Evolutionary conservation across 2,329 filamentous ascomycete genomes (phyloP).

Genomic region (Colletotrichum sp.): DNA sequence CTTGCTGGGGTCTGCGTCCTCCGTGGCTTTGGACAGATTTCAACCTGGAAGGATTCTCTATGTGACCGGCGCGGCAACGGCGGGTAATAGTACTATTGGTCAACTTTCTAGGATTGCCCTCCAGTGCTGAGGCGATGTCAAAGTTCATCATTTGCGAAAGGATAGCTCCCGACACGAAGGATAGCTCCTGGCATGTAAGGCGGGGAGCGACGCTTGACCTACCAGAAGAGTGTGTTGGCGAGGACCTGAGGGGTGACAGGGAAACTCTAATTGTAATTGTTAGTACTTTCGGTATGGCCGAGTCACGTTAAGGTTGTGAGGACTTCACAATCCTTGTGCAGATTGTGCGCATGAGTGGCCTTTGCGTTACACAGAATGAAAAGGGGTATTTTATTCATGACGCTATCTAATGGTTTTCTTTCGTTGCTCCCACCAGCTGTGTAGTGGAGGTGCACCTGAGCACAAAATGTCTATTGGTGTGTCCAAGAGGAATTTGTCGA

Average conservation of each 20-base stretch:
- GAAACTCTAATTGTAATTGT: not conserved
- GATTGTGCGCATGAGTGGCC: not conserved
- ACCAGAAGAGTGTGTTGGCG: not conserved
- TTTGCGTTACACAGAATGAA: not conserved
- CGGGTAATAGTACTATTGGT: not conserved
- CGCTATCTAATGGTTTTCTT: not conserved
- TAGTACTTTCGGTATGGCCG: not conserved
- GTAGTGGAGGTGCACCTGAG: not conserved
- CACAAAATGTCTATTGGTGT: slow-evolving; percentile 9
- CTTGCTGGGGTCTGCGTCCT: not conserved
- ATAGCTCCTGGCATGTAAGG: not conserved
- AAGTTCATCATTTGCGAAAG: not conserved
- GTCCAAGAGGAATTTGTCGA: not conserved
- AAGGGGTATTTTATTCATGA: not conserved
- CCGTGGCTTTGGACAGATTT: not conserved
- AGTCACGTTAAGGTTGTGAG: not conserved
- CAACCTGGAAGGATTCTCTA: not conserved
- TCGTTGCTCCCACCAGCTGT: not conserved
- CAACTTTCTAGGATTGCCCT: not conserved
- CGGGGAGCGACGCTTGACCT: not conserved
- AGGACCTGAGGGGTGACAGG: not conserved
- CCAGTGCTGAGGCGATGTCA: not conserved
- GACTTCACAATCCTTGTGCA: not conserved
- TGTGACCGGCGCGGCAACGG: not conserved
- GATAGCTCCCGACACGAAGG: not conserved